Conservation (phyloP, 352 stramenopile species). For the Thraustotheca clavata region DNA sequence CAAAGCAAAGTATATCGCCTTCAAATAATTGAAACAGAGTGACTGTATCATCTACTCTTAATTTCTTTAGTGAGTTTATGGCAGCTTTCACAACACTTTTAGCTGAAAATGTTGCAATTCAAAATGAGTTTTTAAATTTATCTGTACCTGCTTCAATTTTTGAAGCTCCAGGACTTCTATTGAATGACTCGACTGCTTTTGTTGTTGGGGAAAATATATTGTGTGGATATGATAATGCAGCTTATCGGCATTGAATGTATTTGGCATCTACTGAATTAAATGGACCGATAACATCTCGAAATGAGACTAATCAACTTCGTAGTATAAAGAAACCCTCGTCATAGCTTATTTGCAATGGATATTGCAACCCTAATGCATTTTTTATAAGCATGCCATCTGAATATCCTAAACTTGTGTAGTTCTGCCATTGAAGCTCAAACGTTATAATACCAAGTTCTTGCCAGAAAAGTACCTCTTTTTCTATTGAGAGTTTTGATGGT, state of each 20-base stretch:
- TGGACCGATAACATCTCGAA: neutral
- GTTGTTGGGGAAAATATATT: neutral
- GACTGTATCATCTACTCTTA: neutral
- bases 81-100: neutral
- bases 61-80: neutral
- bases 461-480: constrained; percentile 11
- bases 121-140: neutral
- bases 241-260: neutral
- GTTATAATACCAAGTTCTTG: neutral
- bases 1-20: neutral
- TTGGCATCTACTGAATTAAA: neutral
- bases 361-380: neutral
- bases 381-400: neutral
- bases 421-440: constrained; percentile 2
- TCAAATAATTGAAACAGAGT: neutral
- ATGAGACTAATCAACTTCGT: neutral
- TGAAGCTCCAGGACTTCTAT: neutral
- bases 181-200: neutral
- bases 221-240: constrained; percentile 11
- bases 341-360: neutral
- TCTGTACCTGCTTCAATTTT: neutral
- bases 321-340: neutral
- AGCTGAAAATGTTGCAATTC: neutral
- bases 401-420: neutral
- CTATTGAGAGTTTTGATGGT: neutral